These are phyloP conservation scores for Xerophyta viscosa DNA, from an alignment of 106 monocot genomes.

Conservation along the genomic window DNA sequence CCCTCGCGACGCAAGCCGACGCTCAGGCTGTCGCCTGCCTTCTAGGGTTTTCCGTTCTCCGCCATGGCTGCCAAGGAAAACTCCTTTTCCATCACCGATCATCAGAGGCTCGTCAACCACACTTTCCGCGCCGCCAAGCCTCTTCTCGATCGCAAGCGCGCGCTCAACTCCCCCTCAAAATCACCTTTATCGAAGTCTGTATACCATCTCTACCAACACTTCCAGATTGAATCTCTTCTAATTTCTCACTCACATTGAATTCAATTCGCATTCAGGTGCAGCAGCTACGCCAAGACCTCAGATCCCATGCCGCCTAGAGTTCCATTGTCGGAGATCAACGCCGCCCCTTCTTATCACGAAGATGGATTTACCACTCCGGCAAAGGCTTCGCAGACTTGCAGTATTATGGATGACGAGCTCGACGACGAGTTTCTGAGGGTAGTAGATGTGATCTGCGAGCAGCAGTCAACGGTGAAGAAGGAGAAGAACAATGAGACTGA, in stretches of 20 bases:
- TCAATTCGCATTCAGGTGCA: slow-evolving; percentile 13
- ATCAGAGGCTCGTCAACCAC: slow-evolving; percentile 21
- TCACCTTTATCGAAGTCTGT: slow-evolving; percentile 19
- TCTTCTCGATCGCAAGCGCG: slow-evolving; percentile 30
- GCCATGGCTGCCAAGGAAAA: too few relatives aligned
- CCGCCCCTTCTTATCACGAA: too few relatives aligned
- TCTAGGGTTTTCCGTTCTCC: too few relatives aligned
- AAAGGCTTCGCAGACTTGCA: background rate
- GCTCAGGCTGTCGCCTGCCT: too few relatives aligned
- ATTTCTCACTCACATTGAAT: background rate
- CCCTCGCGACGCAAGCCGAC: too few relatives aligned
- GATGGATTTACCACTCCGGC: background rate
- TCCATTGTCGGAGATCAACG: slow-evolving; percentile 13
- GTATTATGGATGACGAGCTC: slow-evolving; percentile 41
- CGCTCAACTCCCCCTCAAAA: slow-evolving; percentile 9
- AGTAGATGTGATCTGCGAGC: slow-evolving; percentile 48
- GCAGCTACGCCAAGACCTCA: slow-evolving; percentile 1
- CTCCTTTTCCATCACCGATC: slow-evolving; percentile 23
- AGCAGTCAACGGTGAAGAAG: slow-evolving; percentile 23
- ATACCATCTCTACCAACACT: background rate
- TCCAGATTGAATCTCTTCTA: background rate
- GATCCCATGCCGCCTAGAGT: slow-evolving; percentile 3
- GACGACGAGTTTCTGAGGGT: slow-evolving; percentile 46
- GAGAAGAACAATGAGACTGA: slow-evolving; percentile 9
- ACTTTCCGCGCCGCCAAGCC: slow-evolving; percentile 40